Conservation (phyloP, 768 basidiomycete species). For the Boletus sp. region DNA sequence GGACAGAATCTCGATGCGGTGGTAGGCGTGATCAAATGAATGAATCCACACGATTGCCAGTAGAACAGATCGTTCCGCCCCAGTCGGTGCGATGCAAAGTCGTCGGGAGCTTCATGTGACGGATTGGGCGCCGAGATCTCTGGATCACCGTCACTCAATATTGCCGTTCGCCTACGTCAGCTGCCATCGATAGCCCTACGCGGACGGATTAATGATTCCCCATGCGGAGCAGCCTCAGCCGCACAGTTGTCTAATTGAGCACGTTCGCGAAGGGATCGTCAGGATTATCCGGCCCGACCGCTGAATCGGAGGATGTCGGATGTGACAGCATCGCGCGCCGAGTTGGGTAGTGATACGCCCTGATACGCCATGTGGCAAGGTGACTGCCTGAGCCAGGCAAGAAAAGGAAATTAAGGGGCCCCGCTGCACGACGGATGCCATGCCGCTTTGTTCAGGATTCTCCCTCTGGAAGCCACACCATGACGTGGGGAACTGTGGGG, state of each 20-base stretch:
- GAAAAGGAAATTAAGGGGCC: conserved; percentile 21
- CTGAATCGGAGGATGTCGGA: conserved; percentile 27
- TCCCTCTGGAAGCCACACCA: conserved; percentile 2
- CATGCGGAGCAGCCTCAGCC: conserved; percentile 18
- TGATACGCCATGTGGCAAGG: conserved; percentile 25
- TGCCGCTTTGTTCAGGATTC: conserved; percentile 4
- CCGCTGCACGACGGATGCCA: background rate
- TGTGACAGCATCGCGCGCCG: conserved; percentile 13
- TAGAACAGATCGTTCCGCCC: conserved; percentile 18
- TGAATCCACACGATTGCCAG: conserved; percentile 19
- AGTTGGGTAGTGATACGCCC: conserved; percentile 20
- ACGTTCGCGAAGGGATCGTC: conserved; percentile 33
- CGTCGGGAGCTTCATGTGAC: conserved; percentile 6
- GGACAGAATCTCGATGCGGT: conserved; percentile 22
- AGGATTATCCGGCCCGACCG: conserved; percentile 26
- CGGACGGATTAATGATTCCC: conserved; percentile 23
- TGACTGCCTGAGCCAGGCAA: conserved; percentile 9
- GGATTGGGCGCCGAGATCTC: conserved; percentile 13
- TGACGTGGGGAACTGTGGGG: conserved; percentile 25
- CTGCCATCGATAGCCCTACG: conserved; percentile 23
- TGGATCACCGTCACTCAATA: conserved; percentile 10
- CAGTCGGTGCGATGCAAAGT: conserved; percentile 21
- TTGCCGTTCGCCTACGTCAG: conserved; percentile 9
- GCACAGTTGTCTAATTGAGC: conserved; percentile 17
- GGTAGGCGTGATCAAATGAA: conserved; percentile 15